These are phyloP conservation scores for Hemisphaericaspora lyxosophila DNA, from an alignment of 1,139 yeast genomes.

Conservation along the genomic window DNA sequence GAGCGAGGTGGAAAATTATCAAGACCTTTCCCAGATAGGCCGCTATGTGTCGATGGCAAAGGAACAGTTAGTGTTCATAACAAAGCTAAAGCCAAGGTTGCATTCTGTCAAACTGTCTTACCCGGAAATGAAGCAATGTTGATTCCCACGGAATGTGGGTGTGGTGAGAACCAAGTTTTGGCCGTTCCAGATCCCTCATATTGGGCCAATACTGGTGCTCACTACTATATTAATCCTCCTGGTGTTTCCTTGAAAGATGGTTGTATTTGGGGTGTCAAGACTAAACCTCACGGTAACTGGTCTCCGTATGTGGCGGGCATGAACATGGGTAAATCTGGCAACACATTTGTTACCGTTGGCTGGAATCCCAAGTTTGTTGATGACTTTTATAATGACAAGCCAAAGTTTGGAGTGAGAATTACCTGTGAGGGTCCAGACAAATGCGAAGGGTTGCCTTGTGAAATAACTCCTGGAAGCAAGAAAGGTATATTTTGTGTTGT, in stretches of 20 bases:
- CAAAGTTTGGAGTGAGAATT: slow-evolving; percentile 70
- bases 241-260: slow-evolving; percentile 77
- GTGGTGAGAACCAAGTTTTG: slow-evolving; percentile 45
- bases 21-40: slow-evolving; percentile 58
- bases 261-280: slow-evolving; percentile 78
- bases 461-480: slow-evolving; percentile 70
- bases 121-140: slow-evolving; percentile 95
- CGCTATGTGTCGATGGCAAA: slow-evolving; percentile 73
- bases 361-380: slow-evolving; percentile 88
- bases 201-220: slow-evolving; percentile 80
- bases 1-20: slow-evolving; percentile 65
- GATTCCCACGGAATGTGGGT: slow-evolving; percentile 69
- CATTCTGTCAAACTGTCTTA: slow-evolving; percentile 88
- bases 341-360: slow-evolving; percentile 79
- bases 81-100: slow-evolving; percentile 55
- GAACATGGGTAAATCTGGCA: slow-evolving; percentile 65
- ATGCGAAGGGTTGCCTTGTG: slow-evolving; percentile 77
- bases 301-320: slow-evolving; percentile 92
- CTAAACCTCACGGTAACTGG: slow-evolving; percentile 82
- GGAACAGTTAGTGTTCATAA: slow-evolving; percentile 69
- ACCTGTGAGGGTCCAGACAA: slow-evolving; percentile 66
- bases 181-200: slow-evolving; percentile 84
- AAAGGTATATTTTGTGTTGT: slow-evolving; percentile 73
- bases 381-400: slow-evolving; percentile 52
- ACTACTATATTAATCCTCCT: slow-evolving; percentile 82